These are phyloP conservation scores for Sambucus nigra DNA, from an alignment of 129 eudicot genomes.

Conservation along the genomic window DNA sequence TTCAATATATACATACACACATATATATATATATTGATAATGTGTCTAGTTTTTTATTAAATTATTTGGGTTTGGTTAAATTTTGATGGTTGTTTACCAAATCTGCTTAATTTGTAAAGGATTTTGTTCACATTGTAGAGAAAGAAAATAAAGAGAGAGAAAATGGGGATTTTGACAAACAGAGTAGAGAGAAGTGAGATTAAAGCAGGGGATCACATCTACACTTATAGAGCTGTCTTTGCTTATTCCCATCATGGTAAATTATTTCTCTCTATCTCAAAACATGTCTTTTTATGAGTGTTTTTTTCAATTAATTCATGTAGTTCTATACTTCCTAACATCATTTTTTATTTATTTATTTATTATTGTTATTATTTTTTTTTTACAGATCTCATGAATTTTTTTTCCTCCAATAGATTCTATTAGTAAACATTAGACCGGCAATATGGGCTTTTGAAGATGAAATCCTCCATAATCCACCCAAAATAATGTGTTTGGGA, in stretches of 20 bases:
- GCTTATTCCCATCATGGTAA: conserved; percentile 97
- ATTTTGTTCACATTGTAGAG: conserved; percentile 4
- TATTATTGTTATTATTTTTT: too few species aligned
- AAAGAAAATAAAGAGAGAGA: conserved; percentile 6
- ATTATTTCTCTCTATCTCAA: not conserved
- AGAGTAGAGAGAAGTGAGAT: conserved; percentile 74
- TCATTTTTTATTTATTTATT: too few species aligned
- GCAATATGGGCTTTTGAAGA: too few species aligned
- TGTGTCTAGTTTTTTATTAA: conserved; percentile 5
- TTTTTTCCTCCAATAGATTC: too few species aligned
- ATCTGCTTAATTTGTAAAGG: conserved; percentile 4
- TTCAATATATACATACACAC: conserved; percentile 2
- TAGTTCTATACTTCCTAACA: too few species aligned
- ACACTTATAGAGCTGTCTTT: conserved; percentile 93
- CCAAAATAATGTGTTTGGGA: too few species aligned
- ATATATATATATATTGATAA: conserved; percentile 9
- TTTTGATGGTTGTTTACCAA: conserved; percentile 14
- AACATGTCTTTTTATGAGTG: too few species aligned
- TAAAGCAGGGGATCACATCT: conserved; percentile 87
- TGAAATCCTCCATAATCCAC: too few species aligned
- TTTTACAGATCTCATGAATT: too few species aligned
- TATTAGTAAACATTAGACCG: too few species aligned
- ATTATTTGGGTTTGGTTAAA: conserved; percentile 10
- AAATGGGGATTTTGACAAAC: conserved; percentile 78
- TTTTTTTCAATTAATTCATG: too few species aligned